These are phyloP conservation scores for Selaginella tamariscina DNA, from an alignment of 75 land plant genomes.

Conservation along the genomic window DNA sequence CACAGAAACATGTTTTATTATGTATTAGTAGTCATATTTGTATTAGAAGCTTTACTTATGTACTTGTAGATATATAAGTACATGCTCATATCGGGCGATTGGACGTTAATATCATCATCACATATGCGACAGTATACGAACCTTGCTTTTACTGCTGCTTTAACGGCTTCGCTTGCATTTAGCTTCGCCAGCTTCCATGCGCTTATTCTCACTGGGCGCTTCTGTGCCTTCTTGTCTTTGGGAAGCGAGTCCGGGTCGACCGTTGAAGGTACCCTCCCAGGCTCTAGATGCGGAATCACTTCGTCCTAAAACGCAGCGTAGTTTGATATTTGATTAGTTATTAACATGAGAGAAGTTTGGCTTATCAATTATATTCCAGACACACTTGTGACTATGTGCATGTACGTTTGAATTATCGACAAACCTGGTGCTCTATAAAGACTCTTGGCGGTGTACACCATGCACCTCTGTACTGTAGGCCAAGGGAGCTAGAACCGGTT, in stretches of 20 bases:
- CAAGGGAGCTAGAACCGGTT: constrained; percentile 5
- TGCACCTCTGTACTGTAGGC: constrained; percentile 5
- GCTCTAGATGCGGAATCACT: constrained; percentile 5
- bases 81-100: no score
- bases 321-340: neutral
- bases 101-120: no score
- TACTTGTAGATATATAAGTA: no score
- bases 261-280: constrained; percentile 6
- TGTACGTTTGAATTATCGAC: no score
- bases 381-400: no score
- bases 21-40: no score
- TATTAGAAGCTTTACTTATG: no score
- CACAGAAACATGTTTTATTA: no score
- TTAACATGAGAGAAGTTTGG: neutral
- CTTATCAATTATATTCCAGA: no score
- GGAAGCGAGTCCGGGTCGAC: constrained; percentile 2
- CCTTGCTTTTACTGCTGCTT: constrained; percentile 3
- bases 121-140: no score
- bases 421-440: constrained; percentile 5
- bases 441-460: constrained; percentile 13
- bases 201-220: constrained; percentile 4
- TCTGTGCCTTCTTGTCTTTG: constrained; percentile 8
- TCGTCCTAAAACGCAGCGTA: neutral
- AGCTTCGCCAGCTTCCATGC: constrained; percentile 13
- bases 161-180: neutral